Evolutionary conservation across 176 grass and related monocot species (phyloP), one percentile per base, ranked within the genome.

Genomic region (Tillandsia fasciculata): DNA sequence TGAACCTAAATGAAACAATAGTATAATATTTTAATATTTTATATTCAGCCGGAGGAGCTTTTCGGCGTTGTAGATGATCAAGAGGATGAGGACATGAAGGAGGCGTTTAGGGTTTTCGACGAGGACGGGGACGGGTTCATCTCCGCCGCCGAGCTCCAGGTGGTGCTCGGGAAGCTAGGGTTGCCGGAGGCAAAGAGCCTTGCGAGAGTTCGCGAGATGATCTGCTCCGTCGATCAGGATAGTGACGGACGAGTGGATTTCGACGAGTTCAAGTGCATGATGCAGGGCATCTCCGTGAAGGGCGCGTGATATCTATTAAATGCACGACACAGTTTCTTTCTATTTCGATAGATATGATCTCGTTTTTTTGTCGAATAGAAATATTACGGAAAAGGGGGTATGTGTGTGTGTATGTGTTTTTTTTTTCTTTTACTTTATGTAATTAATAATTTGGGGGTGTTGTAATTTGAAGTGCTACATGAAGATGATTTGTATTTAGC

Each of bases 51-150:
- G 5, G 33, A 42, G 4, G 33, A 42, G 4, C 0, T 42, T 6
- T 6, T 42, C 10, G 70, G 24, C 2, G 6, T 1, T 14, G 48
- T 14, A 1, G 49, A 4, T 1, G 52, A 15, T 0, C 63, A n/a
- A 12, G 59, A 70, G 8, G 80, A 64, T 18, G 67, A 81, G 68
- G 88, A 91, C 23, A 81, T 91, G 88, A 52, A 33, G 64, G 88
- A 91, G 88, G 88, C 88, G 2, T 91, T 91, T 78, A 74, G 74
- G 88, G 88, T 91, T 8, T 91, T 91, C 75, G 88, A 87, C 78
- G 84, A 84, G 4, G 88, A 87, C 77, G 80, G 88, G 63, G 88
- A 87, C 74, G 83, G 88, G 8, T 87, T 84, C 88, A 87, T 91
- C 80, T 91, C 88, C 0, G 81, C 80, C 3, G 57, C 78, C 5